Evolutionary conservation across 805 yeast species (phyloP).

Genomic region (Kazachstania bromeliacearum): DNA sequence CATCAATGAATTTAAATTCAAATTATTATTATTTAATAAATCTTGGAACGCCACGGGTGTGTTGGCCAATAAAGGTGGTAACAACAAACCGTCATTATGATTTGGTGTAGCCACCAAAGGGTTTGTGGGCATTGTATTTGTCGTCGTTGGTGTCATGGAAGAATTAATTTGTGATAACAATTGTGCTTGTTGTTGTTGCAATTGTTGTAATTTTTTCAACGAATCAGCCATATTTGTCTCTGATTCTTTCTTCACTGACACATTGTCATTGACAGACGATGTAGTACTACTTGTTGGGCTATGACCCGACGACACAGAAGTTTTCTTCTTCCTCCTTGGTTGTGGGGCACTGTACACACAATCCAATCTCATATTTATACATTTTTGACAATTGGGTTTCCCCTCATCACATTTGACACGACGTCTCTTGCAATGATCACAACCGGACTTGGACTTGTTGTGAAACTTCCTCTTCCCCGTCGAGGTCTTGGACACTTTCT

Average conservation of each 20-base stretch:
- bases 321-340: conserved; percentile 20
- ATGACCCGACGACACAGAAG: conserved; percentile 1
- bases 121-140: conserved; percentile 1
- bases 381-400: conserved; percentile 71
- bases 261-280: conserved; percentile 8
- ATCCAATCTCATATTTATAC: conserved; percentile 66
- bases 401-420: conserved; percentile 89
- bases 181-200: conserved; percentile 12
- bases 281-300: background rate
- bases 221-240: too few relatives aligned
- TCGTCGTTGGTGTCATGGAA: conserved; percentile 2
- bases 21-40: background rate
- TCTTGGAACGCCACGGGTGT: background rate
- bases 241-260: background rate
- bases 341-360: conserved; percentile 48
- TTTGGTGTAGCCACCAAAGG: background rate
- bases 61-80: conserved; percentile 20
- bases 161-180: conserved; percentile 7
- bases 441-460: conserved; percentile 80
- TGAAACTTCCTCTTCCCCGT: conserved; percentile 81
- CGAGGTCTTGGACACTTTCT: conserved; percentile 33
- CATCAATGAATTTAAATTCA: conserved; percentile 6
- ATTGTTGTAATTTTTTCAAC: conserved; percentile 19
- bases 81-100: conserved; percentile 12
- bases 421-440: conserved; percentile 79